These are phyloP conservation scores for Hyaloscypha finlandica DNA, from an alignment of 495 filamentous ascomycete species.

Conservation along the genomic window DNA sequence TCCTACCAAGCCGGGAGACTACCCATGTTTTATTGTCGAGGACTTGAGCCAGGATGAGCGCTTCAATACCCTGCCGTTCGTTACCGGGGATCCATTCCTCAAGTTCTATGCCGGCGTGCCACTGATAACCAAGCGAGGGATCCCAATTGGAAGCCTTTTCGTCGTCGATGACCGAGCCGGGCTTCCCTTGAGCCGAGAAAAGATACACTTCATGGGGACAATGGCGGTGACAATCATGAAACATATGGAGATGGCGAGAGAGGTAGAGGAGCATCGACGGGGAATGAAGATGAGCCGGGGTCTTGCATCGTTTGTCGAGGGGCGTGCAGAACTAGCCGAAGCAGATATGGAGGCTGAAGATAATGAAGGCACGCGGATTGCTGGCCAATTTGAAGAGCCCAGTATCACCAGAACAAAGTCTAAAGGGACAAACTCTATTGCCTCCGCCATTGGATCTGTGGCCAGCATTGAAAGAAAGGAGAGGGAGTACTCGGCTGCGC, in stretches of 20 bases:
- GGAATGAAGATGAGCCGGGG: slow-evolving; percentile 61
- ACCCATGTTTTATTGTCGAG: slow-evolving; percentile 30
- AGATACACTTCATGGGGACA: slow-evolving; percentile 45
- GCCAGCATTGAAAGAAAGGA: slow-evolving; percentile 23
- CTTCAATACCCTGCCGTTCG: slow-evolving; percentile 47
- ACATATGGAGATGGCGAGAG: slow-evolving; percentile 60
- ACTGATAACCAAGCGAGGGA: slow-evolving; percentile 64
- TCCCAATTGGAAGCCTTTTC: slow-evolving; percentile 72
- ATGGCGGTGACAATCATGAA: slow-evolving; percentile 61
- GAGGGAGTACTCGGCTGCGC: slow-evolving; percentile 20
- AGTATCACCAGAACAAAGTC: slow-evolving; percentile 18
- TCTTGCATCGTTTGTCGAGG: slow-evolving; percentile 65
- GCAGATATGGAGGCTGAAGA: slow-evolving; percentile 25
- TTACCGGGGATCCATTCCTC: slow-evolving; percentile 44
- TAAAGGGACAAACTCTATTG: neutral
- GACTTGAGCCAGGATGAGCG: slow-evolving; percentile 52
- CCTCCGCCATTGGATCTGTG: slow-evolving; percentile 13
- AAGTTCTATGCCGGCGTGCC: slow-evolving; percentile 68
- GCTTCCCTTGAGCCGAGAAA: slow-evolving; percentile 39
- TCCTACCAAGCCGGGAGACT: slow-evolving; percentile 8
- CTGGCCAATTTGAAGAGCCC: slow-evolving; percentile 28
- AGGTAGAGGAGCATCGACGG: slow-evolving; percentile 57
- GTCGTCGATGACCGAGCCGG: slow-evolving; percentile 61
- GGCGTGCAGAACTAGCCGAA: slow-evolving; percentile 34
- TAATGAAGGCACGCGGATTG: slow-evolving; percentile 27